These are phyloP conservation scores for Dentipellis fragilis DNA, from an alignment of 768 basidiomycete species.

Conservation along the genomic window DNA sequence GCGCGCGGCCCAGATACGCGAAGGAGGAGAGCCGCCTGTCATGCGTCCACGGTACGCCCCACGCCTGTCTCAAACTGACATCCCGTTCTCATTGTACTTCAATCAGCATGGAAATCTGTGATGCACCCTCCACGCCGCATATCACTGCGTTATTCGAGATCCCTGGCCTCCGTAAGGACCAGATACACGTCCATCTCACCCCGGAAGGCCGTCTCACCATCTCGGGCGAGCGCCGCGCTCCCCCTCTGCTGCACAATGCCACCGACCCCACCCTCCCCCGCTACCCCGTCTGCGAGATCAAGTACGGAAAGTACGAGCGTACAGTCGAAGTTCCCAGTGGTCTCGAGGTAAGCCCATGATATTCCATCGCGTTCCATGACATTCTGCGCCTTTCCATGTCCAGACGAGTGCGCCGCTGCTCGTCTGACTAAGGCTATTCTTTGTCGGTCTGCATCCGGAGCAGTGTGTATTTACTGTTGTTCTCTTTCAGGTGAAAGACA, in stretches of 20 bases:
- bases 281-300: conserved; percentile 13
- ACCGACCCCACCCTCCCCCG: background rate
- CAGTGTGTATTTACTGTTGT: background rate
- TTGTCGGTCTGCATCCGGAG: background rate
- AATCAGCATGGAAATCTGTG: conserved; percentile 35
- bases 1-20: conserved; percentile 4
- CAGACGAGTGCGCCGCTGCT: background rate
- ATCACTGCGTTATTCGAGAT: conserved; percentile 47
- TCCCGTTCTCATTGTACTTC: background rate
- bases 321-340: conserved; percentile 10
- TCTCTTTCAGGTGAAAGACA: conserved; percentile 10
- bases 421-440: background rate
- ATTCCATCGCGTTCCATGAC: background rate
- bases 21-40: background rate
- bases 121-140: conserved; percentile 28
- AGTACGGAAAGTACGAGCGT: conserved; percentile 14
- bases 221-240: conserved; percentile 30
- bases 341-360: conserved; percentile 8
- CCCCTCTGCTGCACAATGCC: conserved; percentile 9
- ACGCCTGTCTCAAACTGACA: background rate
- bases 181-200: conserved; percentile 34
- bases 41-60: conserved; percentile 13
- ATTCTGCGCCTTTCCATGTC: background rate
- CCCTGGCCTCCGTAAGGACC: conserved; percentile 41
- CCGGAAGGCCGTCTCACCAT: conserved; percentile 37